These are phyloP conservation scores for Penicillium cinerascens DNA, from an alignment of 495 filamentous ascomycete species.

Conservation along the genomic window DNA sequence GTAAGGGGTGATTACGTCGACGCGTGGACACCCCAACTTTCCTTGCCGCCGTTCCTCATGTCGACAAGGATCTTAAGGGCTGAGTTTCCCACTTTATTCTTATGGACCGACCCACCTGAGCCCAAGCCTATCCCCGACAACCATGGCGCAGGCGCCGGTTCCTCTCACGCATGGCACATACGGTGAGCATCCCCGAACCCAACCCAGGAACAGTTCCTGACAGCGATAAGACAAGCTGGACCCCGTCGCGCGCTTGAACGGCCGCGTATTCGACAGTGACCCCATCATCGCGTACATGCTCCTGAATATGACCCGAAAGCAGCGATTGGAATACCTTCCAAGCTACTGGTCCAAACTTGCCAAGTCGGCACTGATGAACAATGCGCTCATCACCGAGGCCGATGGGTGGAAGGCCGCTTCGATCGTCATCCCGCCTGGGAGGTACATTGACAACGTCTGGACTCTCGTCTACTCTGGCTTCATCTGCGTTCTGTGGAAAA, in stretches of 20 bases:
- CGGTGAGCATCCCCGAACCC: conserved; percentile 4
- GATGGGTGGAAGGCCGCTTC: conserved; percentile 28
- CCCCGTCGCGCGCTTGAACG: conserved; percentile 18
- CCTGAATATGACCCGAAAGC: conserved; percentile 17
- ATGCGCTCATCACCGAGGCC: conserved; percentile 26
- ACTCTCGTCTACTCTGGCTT: conserved; percentile 22
- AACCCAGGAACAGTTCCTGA: neutral
- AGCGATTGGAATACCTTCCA: conserved; percentile 22
- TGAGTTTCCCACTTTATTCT: neutral
- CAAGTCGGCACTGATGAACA: conserved; percentile 24
- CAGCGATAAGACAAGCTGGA: conserved; percentile 10
- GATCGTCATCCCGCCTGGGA: conserved; percentile 21
- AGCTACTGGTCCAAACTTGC: conserved; percentile 22
- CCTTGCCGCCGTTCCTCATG: conserved; percentile 1
- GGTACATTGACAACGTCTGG: conserved; percentile 19
- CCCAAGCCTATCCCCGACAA: neutral
- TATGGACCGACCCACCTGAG: neutral
- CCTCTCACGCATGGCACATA: conserved; percentile 21
- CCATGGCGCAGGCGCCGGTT: conserved; percentile 16
- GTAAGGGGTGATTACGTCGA: conserved; percentile 13
- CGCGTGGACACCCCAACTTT: neutral
- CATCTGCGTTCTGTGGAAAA: conserved; percentile 18
- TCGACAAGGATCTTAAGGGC: neutral
- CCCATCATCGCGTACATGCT: conserved; percentile 30
- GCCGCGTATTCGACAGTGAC: conserved; percentile 23